Evolutionary conservation across 176 grass and related monocot species (phyloP).

Genomic region (Aegilops speltoides): DNA sequence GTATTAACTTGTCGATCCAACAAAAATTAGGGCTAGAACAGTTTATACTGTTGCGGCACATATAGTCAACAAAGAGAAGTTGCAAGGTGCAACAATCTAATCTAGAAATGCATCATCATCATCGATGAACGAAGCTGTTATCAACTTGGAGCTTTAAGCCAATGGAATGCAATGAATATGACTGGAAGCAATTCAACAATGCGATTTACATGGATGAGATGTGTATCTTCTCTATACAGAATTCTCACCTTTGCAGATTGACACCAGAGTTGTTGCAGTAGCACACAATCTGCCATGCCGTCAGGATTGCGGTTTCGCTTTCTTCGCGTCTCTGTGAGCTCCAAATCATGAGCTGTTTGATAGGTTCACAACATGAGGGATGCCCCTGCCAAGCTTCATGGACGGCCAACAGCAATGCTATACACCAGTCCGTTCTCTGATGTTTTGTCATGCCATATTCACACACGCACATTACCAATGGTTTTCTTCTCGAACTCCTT

Average conservation of each 20-base stretch:
- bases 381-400: not conserved
- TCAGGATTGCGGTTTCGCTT: slow-evolving; percentile 26
- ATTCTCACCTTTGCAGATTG: slow-evolving; percentile 32
- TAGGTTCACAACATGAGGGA: not conserved
- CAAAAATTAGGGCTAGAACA: not conserved
- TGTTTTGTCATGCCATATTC: not conserved
- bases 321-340: slow-evolving; percentile 31
- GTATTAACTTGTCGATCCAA: not conserved
- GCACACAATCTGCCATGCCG: not conserved
- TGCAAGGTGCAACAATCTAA: not conserved
- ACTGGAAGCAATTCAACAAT: slow-evolving; percentile 27
- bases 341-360: slow-evolving; percentile 5
- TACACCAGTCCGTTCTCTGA: slow-evolving; percentile 4
- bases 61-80: not conserved
- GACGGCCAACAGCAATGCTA: slow-evolving; percentile 3
- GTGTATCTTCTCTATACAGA: slow-evolving; percentile 7
- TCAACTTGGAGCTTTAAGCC: not conserved
- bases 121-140: not conserved
- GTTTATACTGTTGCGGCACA: not conserved
- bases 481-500: slow-evolving; percentile 36
- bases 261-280: not conserved
- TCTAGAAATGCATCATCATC: not conserved
- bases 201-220: slow-evolving; percentile 31
- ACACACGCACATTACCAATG: slow-evolving; percentile 29
- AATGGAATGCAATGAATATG: slow-evolving; percentile 18